These are phyloP conservation scores for Pythium brassicae DNA, from an alignment of 352 stramenopile species.

Conservation along the genomic window DNA sequence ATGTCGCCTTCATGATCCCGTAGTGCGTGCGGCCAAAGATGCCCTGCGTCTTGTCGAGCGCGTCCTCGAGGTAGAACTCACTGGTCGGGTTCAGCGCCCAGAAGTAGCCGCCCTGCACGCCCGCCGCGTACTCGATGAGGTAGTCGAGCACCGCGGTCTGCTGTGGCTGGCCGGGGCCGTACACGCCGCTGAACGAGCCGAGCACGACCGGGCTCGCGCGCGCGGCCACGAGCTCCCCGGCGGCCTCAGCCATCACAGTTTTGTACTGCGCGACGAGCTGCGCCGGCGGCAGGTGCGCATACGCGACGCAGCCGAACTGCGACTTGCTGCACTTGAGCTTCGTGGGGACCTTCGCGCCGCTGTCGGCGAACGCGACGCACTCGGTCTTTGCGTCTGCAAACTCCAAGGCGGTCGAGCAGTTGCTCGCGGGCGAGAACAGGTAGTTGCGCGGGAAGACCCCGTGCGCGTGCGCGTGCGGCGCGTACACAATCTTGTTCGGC, in stretches of 20 bases:
- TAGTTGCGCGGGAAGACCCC: constrained; percentile 56
- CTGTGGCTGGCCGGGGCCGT: constrained; percentile 41
- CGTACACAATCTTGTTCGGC: constrained; percentile 63
- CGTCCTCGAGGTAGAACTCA: constrained; percentile 53
- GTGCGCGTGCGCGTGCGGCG: constrained; percentile 56
- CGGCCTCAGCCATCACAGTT: constrained; percentile 35
- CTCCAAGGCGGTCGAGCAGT: constrained; percentile 30
- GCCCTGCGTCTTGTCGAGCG: constrained; percentile 31
- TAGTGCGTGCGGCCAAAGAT: constrained; percentile 52
- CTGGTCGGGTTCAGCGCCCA: constrained; percentile 64
- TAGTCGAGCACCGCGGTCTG: constrained; percentile 55
- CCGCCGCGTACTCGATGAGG: constrained; percentile 52
- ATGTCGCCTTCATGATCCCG: constrained; percentile 44
- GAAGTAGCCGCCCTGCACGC: constrained; percentile 54
- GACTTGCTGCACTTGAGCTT: constrained; percentile 30
- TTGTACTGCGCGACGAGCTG: constrained; percentile 31
- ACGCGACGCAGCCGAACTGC: constrained; percentile 35
- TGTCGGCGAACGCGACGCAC: constrained; percentile 40
- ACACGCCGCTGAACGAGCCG: constrained; percentile 63
- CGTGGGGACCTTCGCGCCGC: constrained; percentile 27
- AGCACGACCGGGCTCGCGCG: constrained; percentile 43
- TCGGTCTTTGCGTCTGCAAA: constrained; percentile 23
- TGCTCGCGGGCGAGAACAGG: constrained; percentile 38
- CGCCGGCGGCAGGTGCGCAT: constrained; percentile 28
- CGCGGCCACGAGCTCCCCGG: constrained; percentile 29